A percentile compares a stretch with the other conserved stretches of the same genome.
These are phyloP conservation scores for Echria macrotheca DNA, from an alignment of 495 filamentous ascomycete species.

Conservation along the genomic window DNA sequence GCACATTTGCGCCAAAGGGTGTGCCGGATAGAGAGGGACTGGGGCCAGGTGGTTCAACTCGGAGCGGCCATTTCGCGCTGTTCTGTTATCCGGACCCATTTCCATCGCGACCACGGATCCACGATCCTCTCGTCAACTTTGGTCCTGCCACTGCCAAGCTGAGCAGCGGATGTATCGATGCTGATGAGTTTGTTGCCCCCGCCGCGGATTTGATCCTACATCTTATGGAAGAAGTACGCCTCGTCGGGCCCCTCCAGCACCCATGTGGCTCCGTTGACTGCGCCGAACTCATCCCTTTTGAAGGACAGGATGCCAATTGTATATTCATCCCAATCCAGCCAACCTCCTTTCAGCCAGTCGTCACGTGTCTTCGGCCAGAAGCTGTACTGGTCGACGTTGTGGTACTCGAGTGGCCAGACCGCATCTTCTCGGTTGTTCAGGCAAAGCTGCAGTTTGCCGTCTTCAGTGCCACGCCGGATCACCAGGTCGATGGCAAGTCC, in stretches of 20 bases:
- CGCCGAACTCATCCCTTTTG: neutral
- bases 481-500: neutral
- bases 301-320: neutral
- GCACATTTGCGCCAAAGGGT: too few relatives aligned
- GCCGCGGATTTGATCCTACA: too few relatives aligned
- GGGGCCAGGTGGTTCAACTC: neutral
- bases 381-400: conserved; percentile 1
- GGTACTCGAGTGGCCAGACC: neutral
- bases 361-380: neutral
- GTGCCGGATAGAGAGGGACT: neutral
- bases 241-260: neutral
- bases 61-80: neutral
- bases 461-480: neutral
- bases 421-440: neutral
- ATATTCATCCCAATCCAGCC: neutral
- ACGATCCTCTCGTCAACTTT: neutral
- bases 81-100: neutral
- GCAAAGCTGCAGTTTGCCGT: neutral
- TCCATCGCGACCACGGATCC: neutral
- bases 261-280: neutral
- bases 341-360: neutral
- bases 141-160: neutral
- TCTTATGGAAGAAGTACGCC: neutral
- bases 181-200: too few relatives aligned
- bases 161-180: too few relatives aligned